Evolutionary conservation across 2,329 filamentous ascomycete genomes (phyloP), one percentile per base, ranked within the genome.

Genomic region (Diaporthe velutina): DNA sequence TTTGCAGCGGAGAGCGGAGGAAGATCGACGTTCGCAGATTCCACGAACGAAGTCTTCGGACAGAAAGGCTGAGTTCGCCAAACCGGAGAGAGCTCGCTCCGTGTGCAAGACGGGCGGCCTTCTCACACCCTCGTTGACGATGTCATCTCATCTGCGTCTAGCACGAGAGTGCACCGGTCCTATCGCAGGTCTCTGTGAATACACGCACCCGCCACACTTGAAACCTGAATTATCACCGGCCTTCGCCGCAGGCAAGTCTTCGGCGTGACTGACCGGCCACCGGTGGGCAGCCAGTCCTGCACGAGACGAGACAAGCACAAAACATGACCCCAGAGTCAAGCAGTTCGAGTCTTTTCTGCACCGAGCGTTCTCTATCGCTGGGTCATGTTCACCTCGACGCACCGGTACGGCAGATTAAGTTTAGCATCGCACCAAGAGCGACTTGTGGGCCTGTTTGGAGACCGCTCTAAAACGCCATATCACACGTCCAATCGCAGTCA

Each of bases 401-500:
- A 57, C 33, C 48, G 13, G 13, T 35, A 40, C 35, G 15, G 30
- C 50, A 54, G 64, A 68, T 68, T 68, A 30, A 40, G 64, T 68
- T 68, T n/a, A 68, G 45, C 30, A 50, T 52, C 64, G 64, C n/a
- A 67, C 33, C 64, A 52, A 28, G 45, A 38, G 30, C 45, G 35
- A 67, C 45, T 67, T 48, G 64, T 52, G 30, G 64, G 64, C 64
- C 45, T 67, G 64, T 67, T 67, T 38, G 64, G 64, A 52, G 45
- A 52, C 45, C n/a, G 28, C 71, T 54, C 25, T 64, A 50, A 64
- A 73, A 54, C 42, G 57, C n/a, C 48, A 57, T 35, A 38, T 70
- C 40, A 71, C 72, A 61, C 66, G n/a, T 52, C 66, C 64, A 73
- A 60, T 71, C 64, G 67, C 72, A 52, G 55, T 74, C 54, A 61